Conservation (phyloP, 2,329 filamentous ascomycete species). For the Penicillium digitatum region DNA sequence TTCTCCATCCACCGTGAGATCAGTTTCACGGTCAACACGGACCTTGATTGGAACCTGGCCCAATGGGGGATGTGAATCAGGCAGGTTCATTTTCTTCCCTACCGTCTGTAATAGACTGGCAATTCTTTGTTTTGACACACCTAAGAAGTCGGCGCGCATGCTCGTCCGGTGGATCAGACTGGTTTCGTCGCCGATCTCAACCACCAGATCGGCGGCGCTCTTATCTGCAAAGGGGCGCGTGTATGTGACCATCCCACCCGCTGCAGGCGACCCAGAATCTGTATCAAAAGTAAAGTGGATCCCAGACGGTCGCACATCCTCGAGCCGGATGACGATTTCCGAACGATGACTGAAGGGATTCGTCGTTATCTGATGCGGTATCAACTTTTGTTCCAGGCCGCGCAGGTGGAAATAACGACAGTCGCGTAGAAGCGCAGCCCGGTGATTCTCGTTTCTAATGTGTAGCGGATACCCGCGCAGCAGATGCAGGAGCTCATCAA, state of each 20-base stretch:
- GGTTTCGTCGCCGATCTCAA: constrained; percentile 71
- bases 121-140: constrained; percentile 65
- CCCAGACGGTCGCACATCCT: constrained; percentile 86
- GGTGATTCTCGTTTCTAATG: constrained; percentile 71
- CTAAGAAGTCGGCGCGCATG: constrained; percentile 67
- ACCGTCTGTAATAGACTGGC: constrained; percentile 73
- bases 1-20: constrained; percentile 42
- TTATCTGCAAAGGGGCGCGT: constrained; percentile 83
- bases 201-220: constrained; percentile 65
- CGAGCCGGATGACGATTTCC: constrained; percentile 75
- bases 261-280: constrained; percentile 11
- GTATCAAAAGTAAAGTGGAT: constrained; percentile 60
- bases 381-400: constrained; percentile 80
- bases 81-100: constrained; percentile 71
- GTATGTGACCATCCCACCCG: constrained; percentile 66
- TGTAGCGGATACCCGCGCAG: constrained; percentile 78
- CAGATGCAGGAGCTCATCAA: constrained; percentile 75
- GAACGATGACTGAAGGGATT: constrained; percentile 65
- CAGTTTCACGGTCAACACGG: constrained; percentile 52
- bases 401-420: constrained; percentile 92
- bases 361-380: constrained; percentile 70
- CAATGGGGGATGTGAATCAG: constrained; percentile 58
- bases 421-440: constrained; percentile 73
- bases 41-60: constrained; percentile 62
- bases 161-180: constrained; percentile 54